Percentiles rank a stretch among this genome's conserved stretches.
Conservation (phyloP, 352 stramenopile genomes). For the Phytopythium aichiense region DNA sequence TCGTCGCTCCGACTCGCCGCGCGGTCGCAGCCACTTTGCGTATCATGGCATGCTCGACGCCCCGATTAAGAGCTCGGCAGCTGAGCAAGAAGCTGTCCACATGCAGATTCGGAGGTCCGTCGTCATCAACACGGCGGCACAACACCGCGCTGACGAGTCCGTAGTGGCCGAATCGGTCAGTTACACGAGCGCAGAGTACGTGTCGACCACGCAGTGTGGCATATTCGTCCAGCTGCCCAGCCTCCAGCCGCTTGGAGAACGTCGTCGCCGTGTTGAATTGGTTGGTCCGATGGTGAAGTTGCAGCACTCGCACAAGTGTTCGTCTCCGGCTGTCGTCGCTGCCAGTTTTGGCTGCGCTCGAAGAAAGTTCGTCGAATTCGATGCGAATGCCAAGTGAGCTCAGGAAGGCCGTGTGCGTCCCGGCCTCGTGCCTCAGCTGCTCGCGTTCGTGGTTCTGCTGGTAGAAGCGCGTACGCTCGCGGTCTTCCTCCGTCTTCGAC, state of each 20-base stretch:
- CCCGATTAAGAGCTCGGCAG: conserved; percentile 64
- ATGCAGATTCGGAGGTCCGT: conserved; percentile 9
- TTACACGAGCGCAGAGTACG: conserved; percentile 54
- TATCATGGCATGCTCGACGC: conserved; percentile 67
- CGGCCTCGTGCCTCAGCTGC: conserved; percentile 21
- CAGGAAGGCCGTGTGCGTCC: conserved; percentile 52
- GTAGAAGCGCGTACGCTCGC: conserved; percentile 49
- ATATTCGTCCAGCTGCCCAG: conserved; percentile 26
- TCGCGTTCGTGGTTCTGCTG: conserved; percentile 43
- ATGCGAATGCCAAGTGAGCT: conserved; percentile 69
- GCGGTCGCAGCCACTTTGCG: conserved; percentile 40
- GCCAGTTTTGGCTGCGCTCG: not conserved
- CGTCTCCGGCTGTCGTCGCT: not conserved
- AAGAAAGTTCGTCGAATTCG: conserved; percentile 42
- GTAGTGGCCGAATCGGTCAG: conserved; percentile 74
- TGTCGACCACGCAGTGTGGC: conserved; percentile 10
- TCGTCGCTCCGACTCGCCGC: conserved; percentile 2
- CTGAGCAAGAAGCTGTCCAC: conserved; percentile 69
- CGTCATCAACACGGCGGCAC: conserved; percentile 16
- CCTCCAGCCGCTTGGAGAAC: conserved; percentile 38
- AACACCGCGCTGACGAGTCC: conserved; percentile 52
- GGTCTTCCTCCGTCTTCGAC: conserved; percentile 38
- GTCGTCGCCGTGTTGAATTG: conserved; percentile 66
- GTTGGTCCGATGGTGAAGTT: conserved; percentile 72
- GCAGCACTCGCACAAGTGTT: conserved; percentile 37